Evolutionary conservation across 129 eudicot species (phyloP), one percentile per base, ranked within the genome.

Genomic region (Flaveria sonorensis): DNA sequence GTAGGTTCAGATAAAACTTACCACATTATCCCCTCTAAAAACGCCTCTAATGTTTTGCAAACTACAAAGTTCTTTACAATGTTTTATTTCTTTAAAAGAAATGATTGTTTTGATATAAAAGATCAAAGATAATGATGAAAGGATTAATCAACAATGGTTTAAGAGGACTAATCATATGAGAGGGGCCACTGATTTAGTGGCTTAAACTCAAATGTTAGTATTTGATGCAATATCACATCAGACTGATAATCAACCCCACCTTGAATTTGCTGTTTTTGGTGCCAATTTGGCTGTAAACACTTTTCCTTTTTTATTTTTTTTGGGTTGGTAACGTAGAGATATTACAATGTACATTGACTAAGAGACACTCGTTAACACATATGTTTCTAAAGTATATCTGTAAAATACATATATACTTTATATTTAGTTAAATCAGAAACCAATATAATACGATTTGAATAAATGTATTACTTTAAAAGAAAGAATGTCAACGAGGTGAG

Each of bases 131-230:
- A 3, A 32, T 32, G 46, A 64, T 64, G 21, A 64, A n/a, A 28
- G 12, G 19, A n/a, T 66, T 62, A 62, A 66, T 73, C 84, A 80
- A 66, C 19, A 68, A 73, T 74, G 83, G 84, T 80, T 79, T 80
- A 80, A 47, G 70, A 56, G 79, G 79, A 73, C 15, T 80, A 80
- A 80, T 80, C 83, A 80, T 43, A 40, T 69, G 30, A 73, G 43
- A 65, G 30, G 79, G 79, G 79, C 83, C 79, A 66, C 71, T 73
- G 43, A 80, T 80, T 79, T 43, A 73, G 84, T 80, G 84, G 79
- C 70, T 80, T 43, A 81, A 81, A 74, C 84, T 81, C 71, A 56
- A 67, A 24, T 81, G 42, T 70, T 73, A 28, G 45, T 55, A 55
- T 42, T 45, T 74, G 84, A 66, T 81, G 75, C 61, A 81, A 81